Evolutionary conservation across 108 stramenopile genomes (phyloP), one percentile per base, ranked within the genome.

Genomic region (Nitzschia putrida): DNA sequence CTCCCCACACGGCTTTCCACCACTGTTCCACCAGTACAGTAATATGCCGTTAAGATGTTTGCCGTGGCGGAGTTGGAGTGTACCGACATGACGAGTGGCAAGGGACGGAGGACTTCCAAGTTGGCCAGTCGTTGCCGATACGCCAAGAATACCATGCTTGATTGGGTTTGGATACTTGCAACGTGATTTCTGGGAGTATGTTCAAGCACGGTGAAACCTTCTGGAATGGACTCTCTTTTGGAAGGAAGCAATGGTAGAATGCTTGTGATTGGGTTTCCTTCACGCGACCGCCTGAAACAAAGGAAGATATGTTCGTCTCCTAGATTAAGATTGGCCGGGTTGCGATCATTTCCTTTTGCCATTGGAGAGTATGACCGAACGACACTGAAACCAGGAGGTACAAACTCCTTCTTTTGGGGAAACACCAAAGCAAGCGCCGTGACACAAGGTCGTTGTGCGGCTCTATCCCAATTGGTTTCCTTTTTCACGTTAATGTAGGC

Each of bases 231-330:
- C 61, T 95, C 94, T 43, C 80, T 64, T 9, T 75, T 68, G n/a
- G 79, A 56, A 11, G 94, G 91, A 52, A 59, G 61, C 24, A 95
- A 76, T 10, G 88, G 88, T 34, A 87, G 29, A 23, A 95, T 65
- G 25, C 86, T 88, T 14, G 94, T 95, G 7, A 95, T 61, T 16
- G 94, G 94, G 60, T 95, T 95, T 0, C 94, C 94, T 69, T 95
- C 94, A 23, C 94, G 74, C 0, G 94, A 95, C n/a, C 91, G 74
- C 54, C 88, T 76, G 64, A 88, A 95, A 66, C 91, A 92, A 1
- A 92, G 63, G 71, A 83, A 89, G 6, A 89, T 82, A 23, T 83
- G 77, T 52, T 94, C 93, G 12, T 74, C 79, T 22, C 83, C 86
- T 42, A 71, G 54, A 58, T 90, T 90, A 9, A 89, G 80, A 57